Evolutionary conservation across 768 basidiomycete species (phyloP), one percentile per base, ranked within the genome.

Genomic region (Podaxis sp.): DNA sequence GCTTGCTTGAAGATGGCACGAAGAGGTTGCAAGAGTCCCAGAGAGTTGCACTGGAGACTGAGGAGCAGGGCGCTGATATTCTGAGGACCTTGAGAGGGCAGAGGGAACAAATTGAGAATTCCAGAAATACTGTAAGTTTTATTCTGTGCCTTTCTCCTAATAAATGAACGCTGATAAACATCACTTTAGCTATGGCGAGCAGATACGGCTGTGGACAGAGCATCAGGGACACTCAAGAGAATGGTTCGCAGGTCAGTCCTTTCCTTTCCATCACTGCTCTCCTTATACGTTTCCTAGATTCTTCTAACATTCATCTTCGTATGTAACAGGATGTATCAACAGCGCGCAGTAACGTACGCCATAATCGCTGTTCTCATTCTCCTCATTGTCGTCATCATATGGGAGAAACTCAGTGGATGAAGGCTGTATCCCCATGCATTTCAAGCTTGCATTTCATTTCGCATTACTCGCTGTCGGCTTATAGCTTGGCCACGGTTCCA

Each of bases 1-100:
- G 87, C 52, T 75, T 88, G 50, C 77, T 99, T 28, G 89, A 91
- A 65, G 92, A 97, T 66, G 95, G 96, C 1, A 82, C 88, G 1
- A 82, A 88, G 62, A 80, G 97, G 42, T 73, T 99, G 56, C 88
- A 94, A 65, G 95, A 98, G 62, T 91, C 90, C 18, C 95, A 97
- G 61, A 83, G 93, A 23, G 83, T 98, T 42, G 96, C 96, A 9
- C 76, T 99, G 35, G 96, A 99, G 79, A 98, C 97, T 11, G 97
- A 98, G 76, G 88, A 91, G 69, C 89, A 98, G 47, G 97, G 97
- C 7, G 89, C 94, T 10, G 94, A 94, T 67, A 98, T 99, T 65
- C 71, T 99, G 65, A 72, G 86, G 70, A 94, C 90, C 71, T 78
- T 99, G 63, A 76, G 94, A 57, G 77, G 80, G 1, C 97, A 99